Conservation (phyloP, 495 filamentous ascomycete species). For the Amniculicola lignicola region DNA sequence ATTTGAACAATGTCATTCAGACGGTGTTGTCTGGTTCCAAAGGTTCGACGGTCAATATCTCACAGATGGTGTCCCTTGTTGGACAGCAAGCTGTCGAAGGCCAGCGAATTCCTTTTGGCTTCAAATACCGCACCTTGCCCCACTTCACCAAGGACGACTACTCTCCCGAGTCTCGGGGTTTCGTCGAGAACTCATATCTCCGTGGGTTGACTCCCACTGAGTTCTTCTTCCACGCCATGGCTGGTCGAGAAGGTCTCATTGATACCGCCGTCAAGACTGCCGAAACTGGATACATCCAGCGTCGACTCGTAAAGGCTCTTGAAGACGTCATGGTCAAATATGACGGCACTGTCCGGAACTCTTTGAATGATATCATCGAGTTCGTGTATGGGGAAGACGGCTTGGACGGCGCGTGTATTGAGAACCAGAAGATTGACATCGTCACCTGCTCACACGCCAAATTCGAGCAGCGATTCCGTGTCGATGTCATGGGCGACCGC, state of each 20-base stretch:
- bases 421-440: slow-evolving; percentile 84
- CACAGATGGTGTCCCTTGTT: slow-evolving; percentile 96
- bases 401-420: slow-evolving; percentile 83
- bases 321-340: slow-evolving; percentile 98
- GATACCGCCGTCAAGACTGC: slow-evolving; percentile 99
- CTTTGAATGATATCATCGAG: slow-evolving; percentile 92
- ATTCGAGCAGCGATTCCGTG: slow-evolving; percentile 74
- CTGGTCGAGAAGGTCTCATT: slow-evolving; percentile 98
- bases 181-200: slow-evolving; percentile 98
- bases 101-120: slow-evolving; percentile 98
- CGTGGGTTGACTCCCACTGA: slow-evolving; percentile 92
- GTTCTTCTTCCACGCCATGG: slow-evolving; percentile 99
- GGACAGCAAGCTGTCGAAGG: slow-evolving; percentile 97
- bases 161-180: slow-evolving; percentile 91
- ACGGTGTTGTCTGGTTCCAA: slow-evolving; percentile 97
- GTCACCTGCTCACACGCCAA: slow-evolving; percentile 68
- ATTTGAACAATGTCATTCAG: slow-evolving; percentile 89
- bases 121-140: slow-evolving; percentile 95
- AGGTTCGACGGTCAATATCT: slow-evolving; percentile 97
- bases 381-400: slow-evolving; percentile 98
- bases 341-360: slow-evolving; percentile 95
- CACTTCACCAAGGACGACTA: slow-evolving; percentile 99
- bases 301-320: slow-evolving; percentile 93
- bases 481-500: slow-evolving; percentile 87
- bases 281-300: slow-evolving; percentile 98